These are phyloP conservation scores for Knoxdaviesia capensis DNA, from an alignment of 2,329 filamentous ascomycete species.

Conservation along the genomic window DNA sequence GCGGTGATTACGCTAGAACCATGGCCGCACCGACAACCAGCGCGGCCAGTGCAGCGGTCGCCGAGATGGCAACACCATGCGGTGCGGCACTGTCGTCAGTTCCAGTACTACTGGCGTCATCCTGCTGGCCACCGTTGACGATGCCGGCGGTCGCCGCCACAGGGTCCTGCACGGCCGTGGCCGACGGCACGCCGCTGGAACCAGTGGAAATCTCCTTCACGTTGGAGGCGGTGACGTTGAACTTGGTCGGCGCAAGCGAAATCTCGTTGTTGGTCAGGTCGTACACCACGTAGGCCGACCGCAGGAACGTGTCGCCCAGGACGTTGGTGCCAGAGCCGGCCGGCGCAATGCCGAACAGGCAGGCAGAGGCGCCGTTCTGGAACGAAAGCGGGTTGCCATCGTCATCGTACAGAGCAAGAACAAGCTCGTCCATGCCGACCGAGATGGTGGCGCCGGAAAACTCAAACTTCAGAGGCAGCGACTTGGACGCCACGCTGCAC, in stretches of 20 bases:
- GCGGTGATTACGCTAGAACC: too few relatives aligned
- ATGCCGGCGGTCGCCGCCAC: slow-evolving; percentile 27
- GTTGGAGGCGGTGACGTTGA: slow-evolving; percentile 25
- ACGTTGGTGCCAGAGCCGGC: slow-evolving; percentile 34
- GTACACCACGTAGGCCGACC: slow-evolving; percentile 58
- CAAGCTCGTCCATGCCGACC: slow-evolving; percentile 37
- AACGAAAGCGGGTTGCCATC: slow-evolving; percentile 28
- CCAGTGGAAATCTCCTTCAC: slow-evolving; percentile 35
- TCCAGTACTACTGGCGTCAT: neutral
- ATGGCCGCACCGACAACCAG: too few relatives aligned
- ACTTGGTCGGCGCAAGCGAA: slow-evolving; percentile 46
- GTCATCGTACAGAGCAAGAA: slow-evolving; percentile 28
- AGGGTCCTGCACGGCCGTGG: slow-evolving; percentile 25
- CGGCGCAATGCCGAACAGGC: slow-evolving; percentile 47
- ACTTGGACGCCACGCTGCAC: slow-evolving; percentile 25
- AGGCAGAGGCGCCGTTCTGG: slow-evolving; percentile 31
- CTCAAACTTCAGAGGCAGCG: slow-evolving; percentile 21
- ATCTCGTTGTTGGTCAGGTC: slow-evolving; percentile 54
- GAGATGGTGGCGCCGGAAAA: slow-evolving; percentile 32
- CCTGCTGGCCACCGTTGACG: slow-evolving; percentile 2
- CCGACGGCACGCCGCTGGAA: slow-evolving; percentile 28
- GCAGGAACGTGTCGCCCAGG: slow-evolving; percentile 55
- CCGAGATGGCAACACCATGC: too few relatives aligned
- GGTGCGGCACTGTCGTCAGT: too few relatives aligned
- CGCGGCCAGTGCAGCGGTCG: too few relatives aligned